Evolutionary conservation across 2,329 filamentous ascomycete species (phyloP), one percentile per base, ranked within the genome.

Genomic region (Penicillium sp.): DNA sequence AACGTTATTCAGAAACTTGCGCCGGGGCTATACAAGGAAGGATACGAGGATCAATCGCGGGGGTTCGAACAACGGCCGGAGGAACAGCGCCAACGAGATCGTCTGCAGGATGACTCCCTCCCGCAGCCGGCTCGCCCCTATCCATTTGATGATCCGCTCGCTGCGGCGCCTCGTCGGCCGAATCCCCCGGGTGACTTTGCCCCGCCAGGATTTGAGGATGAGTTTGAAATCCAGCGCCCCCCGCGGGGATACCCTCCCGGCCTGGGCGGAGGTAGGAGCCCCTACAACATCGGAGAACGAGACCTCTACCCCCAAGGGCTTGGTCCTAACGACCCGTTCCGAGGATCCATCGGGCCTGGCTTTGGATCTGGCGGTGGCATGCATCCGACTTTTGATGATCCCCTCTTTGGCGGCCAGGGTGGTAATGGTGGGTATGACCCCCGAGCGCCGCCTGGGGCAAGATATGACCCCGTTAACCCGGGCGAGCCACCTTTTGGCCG

Each of bases 341-440:
- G 86, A 20, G 78, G 79, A 4, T 77, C 78, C 2, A 79, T 87
- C 39, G 78, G 81, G 5, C 78, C 79, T 19, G 73, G 76, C 16
- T 75, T 78, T 33, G 70, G 78, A n/a, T 76, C 79, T 14, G 77
- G 77, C 8, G 81, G 84, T 9, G 93, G 93, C 1, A 98, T 98
- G 93, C 87, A 96, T 65, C 93, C 93, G 1, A 94, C 90, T 0
- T 93, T 95, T 62, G 88, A 95, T 55, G 90, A 97, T 59, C 88
- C 87, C 5, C 67, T 96, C 33, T 95, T 95, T 60, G 77, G 76
- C 4, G 84, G 83, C 1, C 66, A 71, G 1, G 70, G 62, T 5
- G 65, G 73, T 2, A 65, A 67, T 23, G 72, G 67, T 10, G 73
- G 71, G 0, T 84, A 78, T 57, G 78, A 90, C 58, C 81, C 84